Evolutionary conservation across 129 eudicot genomes (phyloP), one percentile per base, ranked within the genome.

Genomic region (Tagetes patula): DNA sequence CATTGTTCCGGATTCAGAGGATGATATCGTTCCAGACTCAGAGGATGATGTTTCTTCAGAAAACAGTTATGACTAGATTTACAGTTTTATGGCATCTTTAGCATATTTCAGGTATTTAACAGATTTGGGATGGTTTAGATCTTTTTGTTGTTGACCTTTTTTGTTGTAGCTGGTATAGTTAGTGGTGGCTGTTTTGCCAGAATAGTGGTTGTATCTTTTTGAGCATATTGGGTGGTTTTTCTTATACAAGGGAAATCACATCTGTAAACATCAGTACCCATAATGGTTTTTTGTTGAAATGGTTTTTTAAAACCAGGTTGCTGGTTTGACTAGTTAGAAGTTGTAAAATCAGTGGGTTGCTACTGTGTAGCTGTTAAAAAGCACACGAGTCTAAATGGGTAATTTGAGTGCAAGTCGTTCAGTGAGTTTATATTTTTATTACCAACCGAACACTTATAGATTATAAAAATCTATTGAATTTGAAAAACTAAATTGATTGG

Each of bases 1-100:
- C 39, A 76, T 82, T 49, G 83, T 78, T 75, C 75, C 85, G 41
- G 97, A 89, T 82, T 83, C 89, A 1, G 96, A 85, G 65, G 89
- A 87, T 47, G 50, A 32, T 32, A 76, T 81, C 48, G 83, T 78
- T 72, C 74, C 85, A 45, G 97, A 88, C 80, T 82, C 89, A 0
- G 96, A 85, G 64, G 89, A 87, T 61, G 91, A 88, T 42, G 48
- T 47, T n/a, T 69, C 80, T 7, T 60, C 52, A 4, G 76, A 73
- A 46, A 58, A 60, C 60, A 55, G 62, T 5, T 67, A 41, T 55
- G 31, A 58, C 30, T 70, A 60, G 60, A 37, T 30, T 33, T 54
- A 20, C 60, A 20, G 60, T 33, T 54, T 14, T 20, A 54, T 54
- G 60, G 12, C 12, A 6, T 54, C 20, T 2, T 54, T 34, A 11